Conservation (phyloP, 352 stramenopile genomes). For the Phytophthora pinifolia region DNA sequence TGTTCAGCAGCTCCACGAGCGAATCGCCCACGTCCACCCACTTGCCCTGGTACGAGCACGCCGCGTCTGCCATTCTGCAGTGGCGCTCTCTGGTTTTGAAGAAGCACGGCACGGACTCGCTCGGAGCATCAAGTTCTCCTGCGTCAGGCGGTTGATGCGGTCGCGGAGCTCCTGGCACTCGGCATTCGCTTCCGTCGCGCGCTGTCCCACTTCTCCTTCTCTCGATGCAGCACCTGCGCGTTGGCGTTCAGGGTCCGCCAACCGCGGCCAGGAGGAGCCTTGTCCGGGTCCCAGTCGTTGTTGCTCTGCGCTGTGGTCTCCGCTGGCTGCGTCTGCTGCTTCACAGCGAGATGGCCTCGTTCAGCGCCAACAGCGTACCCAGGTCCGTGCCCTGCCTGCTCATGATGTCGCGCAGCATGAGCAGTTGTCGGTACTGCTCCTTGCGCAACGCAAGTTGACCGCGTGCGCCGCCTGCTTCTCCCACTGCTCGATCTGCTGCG, state of each 20-base stretch:
- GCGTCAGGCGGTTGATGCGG: conserved; percentile 40
- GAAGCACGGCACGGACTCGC: conserved; percentile 45
- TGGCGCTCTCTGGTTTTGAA: conserved; percentile 32
- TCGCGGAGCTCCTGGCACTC: conserved; percentile 58
- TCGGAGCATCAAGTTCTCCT: conserved; percentile 38
- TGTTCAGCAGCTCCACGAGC: conserved; percentile 62
- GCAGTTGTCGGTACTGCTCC: conserved; percentile 70
- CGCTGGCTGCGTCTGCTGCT: conserved; percentile 4
- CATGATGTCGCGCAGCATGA: conserved; percentile 72
- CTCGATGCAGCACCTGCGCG: conserved; percentile 33
- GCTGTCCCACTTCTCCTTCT: conserved; percentile 76
- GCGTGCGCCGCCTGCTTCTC: conserved; percentile 38
- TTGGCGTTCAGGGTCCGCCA: conserved; percentile 14
- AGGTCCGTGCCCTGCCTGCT: conserved; percentile 53
- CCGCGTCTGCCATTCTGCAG: conserved; percentile 52
- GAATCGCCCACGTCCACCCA: conserved; percentile 59
- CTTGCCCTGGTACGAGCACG: conserved; percentile 50
- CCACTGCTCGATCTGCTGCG: conserved; percentile 24
- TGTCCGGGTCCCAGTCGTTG: conserved; percentile 10
- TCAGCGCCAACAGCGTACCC: conserved; percentile 46
- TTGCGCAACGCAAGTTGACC: conserved; percentile 67
- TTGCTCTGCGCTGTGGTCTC: conserved; percentile 14
- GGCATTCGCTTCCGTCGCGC: conserved; percentile 39
- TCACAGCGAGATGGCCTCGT: conserved; percentile 49
- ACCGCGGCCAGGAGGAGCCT: conserved; percentile 3